Percentiles rank a stretch among this genome's conserved stretches.
phyloP scores from a whole-genome alignment of 2,329 filamentous ascomycete species.

The Alternaria sp. region DNA sequence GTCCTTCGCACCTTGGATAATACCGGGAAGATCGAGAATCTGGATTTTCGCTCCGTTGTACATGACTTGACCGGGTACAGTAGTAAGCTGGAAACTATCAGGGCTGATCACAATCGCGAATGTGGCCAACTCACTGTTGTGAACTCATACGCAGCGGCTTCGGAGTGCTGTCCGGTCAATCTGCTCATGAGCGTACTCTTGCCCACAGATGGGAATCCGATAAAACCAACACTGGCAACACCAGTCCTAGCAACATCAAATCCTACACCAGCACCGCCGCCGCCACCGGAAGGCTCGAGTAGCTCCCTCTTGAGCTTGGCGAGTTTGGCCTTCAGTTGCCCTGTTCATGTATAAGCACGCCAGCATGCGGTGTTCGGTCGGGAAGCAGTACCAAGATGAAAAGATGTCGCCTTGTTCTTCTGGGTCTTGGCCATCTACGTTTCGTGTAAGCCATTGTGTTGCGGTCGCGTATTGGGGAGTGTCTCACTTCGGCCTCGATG shows the following conservation, averaged over 20 bases:
- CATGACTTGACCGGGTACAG: slow-evolving; percentile 91
- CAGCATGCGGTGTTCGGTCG: slow-evolving; percentile 10
- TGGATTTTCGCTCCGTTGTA: slow-evolving; percentile 98
- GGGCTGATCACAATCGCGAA: background rate
- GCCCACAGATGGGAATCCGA: slow-evolving; percentile 96
- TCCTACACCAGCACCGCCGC: slow-evolving; percentile 84
- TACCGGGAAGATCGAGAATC: slow-evolving; percentile 97
- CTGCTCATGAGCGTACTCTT: slow-evolving; percentile 98
- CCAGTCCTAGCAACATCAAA: slow-evolving; percentile 98
- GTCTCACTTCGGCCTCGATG: slow-evolving; percentile 87
- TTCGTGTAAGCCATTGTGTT: slow-evolving; percentile 35
- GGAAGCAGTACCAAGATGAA: slow-evolving; percentile 73
- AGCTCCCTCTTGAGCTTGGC: slow-evolving; percentile 97
- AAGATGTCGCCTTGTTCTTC: slow-evolving; percentile 96
- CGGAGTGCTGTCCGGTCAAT: slow-evolving; percentile 94
- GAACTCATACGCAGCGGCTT: slow-evolving; percentile 97
- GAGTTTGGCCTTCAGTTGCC: slow-evolving; percentile 95
- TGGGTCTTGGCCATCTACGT: slow-evolving; percentile 90
- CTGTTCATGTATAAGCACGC: slow-evolving; percentile 51
- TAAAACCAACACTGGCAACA: slow-evolving; percentile 96
- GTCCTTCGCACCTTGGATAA: slow-evolving; percentile 98
- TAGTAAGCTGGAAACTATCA: slow-evolving; percentile 69
- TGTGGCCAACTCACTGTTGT: slow-evolving; percentile 67
- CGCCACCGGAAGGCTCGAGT: slow-evolving; percentile 81
- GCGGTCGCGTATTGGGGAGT: slow-evolving; percentile 27